Conservation (phyloP, 2,329 filamentous ascomycete species). For the Penicillium thymicola region DNA sequence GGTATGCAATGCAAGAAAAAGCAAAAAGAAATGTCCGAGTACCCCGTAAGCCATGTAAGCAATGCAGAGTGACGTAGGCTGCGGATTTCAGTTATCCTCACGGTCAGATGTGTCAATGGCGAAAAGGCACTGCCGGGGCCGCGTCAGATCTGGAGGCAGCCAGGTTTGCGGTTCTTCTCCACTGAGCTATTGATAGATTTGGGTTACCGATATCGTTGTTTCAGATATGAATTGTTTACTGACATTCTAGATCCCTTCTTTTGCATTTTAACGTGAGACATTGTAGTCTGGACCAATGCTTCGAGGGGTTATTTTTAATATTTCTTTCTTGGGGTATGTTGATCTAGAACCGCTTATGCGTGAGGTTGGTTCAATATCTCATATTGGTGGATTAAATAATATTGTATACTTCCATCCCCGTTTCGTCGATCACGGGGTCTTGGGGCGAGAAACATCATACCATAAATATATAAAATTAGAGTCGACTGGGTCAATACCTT, state of each 20-base stretch:
- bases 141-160: slow-evolving; percentile 19
- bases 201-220: slow-evolving; percentile 10
- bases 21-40: not conserved
- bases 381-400: not conserved
- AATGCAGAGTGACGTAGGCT: slow-evolving; percentile 4
- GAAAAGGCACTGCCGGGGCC: slow-evolving; percentile 4
- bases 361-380: not conserved
- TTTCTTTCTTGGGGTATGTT: not conserved
- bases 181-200: slow-evolving; percentile 17
- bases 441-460: not conserved
- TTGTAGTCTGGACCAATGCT: not conserved
- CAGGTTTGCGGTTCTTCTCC: slow-evolving; percentile 11
- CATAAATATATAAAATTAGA: not conserved
- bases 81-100: not conserved
- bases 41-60: not conserved
- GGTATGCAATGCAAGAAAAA: slow-evolving; percentile 1
- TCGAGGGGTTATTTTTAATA: slow-evolving; percentile 1
- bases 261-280: slow-evolving; percentile 3
- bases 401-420: not conserved
- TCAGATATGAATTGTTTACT: slow-evolving; percentile 8
- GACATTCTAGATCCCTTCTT: slow-evolving; percentile 9
- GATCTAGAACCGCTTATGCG: not conserved
- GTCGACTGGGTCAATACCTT: not conserved
- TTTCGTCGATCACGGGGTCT: not conserved
- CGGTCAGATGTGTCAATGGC: not conserved